Conservation (phyloP, 371 early-diverging fungal genomes). For the Cokeromyces recurvatus region DNA sequence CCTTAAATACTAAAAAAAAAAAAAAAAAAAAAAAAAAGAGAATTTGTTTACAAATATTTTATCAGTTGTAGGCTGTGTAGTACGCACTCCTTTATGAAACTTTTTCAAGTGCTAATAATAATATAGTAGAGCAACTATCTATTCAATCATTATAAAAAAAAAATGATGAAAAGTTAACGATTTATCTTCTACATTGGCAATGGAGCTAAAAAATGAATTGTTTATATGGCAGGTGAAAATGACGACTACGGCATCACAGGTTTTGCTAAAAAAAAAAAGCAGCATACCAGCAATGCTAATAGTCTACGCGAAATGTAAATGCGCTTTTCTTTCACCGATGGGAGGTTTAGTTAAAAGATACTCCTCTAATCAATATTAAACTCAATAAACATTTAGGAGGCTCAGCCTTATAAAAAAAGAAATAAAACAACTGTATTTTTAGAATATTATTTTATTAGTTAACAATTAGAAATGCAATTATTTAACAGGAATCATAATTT, state of each 20-base stretch:
- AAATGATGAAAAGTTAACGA: constrained; percentile 6
- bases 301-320: not conserved
- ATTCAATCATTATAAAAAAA: no score
- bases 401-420: constrained; percentile 2
- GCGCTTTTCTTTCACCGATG: not conserved
- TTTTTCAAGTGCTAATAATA: constrained; percentile 3
- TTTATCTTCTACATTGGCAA: constrained; percentile 4
- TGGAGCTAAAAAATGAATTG: not conserved
- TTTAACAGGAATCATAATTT: constrained; percentile 4
- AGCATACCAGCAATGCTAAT: no score
- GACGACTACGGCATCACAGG: constrained; percentile 6
- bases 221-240: constrained; percentile 7
- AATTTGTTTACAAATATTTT: no score
- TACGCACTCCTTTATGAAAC: not conserved
- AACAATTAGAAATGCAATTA: constrained; percentile 3
- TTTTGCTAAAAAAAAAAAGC: constrained; percentile 5
- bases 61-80: not conserved
- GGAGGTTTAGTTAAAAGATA: constrained; percentile 2
- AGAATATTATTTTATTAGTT: not conserved
- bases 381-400: constrained; percentile 1
- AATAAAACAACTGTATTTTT: no score
- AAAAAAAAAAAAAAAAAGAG: no score
- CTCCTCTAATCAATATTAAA: constrained; percentile 1
- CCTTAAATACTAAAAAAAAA: no score
- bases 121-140: not conserved